Conservation (phyloP, 2,329 filamentous ascomycete genomes). For the Aspergillus hiratsukae region DNA sequence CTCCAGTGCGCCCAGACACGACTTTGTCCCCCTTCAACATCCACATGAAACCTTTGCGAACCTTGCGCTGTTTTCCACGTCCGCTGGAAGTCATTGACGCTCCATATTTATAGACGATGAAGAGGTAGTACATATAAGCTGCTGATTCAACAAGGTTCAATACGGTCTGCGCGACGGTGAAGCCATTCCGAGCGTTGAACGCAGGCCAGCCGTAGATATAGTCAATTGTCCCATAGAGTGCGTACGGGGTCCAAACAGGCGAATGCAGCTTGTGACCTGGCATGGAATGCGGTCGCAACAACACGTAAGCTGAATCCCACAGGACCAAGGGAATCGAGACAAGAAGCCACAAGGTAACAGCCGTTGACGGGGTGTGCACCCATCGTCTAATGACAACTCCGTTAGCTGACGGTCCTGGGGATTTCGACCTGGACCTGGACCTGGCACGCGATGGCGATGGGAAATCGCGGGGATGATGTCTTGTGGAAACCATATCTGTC, state of each 20-base stretch:
- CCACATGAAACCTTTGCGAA: constrained; percentile 35
- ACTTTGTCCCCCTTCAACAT: constrained; percentile 47
- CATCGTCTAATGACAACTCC: constrained; percentile 30
- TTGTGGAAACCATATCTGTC: constrained; percentile 52
- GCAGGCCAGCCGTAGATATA: constrained; percentile 76
- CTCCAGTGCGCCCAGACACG: constrained; percentile 50
- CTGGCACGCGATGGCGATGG: constrained; percentile 29
- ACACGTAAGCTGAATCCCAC: constrained; percentile 78
- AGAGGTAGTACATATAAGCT: constrained; percentile 61
- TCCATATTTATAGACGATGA: constrained; percentile 46
- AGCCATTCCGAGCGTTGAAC: constrained; percentile 64
- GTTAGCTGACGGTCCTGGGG: constrained; percentile 19
- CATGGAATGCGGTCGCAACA: constrained; percentile 78
- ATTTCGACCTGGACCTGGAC: constrained; percentile 14
- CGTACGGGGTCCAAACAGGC: constrained; percentile 72
- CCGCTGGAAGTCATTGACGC: constrained; percentile 22
- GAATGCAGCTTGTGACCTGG: constrained; percentile 67
- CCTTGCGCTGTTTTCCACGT: constrained; percentile 23
- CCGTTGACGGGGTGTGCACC: constrained; percentile 57
- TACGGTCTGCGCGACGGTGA: constrained; percentile 68
- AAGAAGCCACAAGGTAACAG: constrained; percentile 65
- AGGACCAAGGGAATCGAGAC: constrained; percentile 71
- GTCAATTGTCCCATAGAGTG: constrained; percentile 74
- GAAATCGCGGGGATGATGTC: constrained; percentile 51
- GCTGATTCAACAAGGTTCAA: constrained; percentile 66